phyloP scores from a whole-genome alignment of 805 yeast genomes.

The Kurtzmaniella fragi region DNA sequence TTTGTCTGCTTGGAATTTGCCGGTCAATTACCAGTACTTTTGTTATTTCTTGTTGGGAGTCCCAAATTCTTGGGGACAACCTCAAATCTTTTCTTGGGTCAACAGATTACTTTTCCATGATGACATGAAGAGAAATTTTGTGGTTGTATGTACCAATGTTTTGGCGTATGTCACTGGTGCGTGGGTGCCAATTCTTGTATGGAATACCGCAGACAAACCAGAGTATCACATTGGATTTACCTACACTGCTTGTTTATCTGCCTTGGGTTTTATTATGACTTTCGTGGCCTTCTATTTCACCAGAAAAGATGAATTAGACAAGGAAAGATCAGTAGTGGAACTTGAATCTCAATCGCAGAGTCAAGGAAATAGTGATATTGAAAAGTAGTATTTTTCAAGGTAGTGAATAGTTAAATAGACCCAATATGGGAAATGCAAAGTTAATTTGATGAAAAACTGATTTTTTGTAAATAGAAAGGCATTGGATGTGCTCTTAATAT shows the following conservation, averaged over 20 bases:
- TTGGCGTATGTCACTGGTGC: conserved; percentile 36
- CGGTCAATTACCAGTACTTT: conserved; percentile 45
- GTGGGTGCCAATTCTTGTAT: conserved; percentile 35
- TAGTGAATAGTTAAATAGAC: too few relatives aligned
- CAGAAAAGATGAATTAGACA: conserved; percentile 17
- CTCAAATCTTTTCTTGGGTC: conserved; percentile 53
- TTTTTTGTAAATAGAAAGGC: too few relatives aligned
- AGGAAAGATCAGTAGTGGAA: too few relatives aligned
- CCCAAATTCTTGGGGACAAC: conserved; percentile 51
- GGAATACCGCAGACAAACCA: conserved; percentile 33
- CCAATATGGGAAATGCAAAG: too few relatives aligned
- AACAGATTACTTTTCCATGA: conserved; percentile 41
- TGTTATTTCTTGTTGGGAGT: conserved; percentile 44
- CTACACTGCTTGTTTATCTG: conserved; percentile 26
- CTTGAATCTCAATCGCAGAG: too few relatives aligned
- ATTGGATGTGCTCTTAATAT: too few relatives aligned
- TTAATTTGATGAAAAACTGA: too few relatives aligned
- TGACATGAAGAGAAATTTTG: conserved; percentile 37
- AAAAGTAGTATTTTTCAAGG: too few relatives aligned
- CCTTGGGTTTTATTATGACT: conserved; percentile 27
- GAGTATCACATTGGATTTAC: conserved; percentile 27
- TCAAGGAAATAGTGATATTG: too few relatives aligned
- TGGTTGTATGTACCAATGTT: conserved; percentile 34
- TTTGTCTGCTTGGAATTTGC: conserved; percentile 45
- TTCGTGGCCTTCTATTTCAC: conserved; percentile 19